Evolutionary conservation across 1,284 basidiomycete genomes (phyloP).

Genomic region (Lentinus polychrous): DNA sequence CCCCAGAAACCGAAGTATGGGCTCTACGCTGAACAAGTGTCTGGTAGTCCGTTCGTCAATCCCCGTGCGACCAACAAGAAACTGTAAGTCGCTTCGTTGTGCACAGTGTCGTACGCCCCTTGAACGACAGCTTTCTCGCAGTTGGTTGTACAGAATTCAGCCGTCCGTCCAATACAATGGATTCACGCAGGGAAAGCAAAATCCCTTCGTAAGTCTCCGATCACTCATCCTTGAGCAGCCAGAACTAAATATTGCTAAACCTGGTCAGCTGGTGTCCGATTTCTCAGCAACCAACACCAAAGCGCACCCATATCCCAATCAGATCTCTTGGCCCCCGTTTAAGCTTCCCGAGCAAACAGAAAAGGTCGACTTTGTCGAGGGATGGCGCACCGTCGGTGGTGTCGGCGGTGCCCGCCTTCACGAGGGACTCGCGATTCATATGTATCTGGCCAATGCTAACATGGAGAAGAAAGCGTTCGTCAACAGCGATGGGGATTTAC

Average conservation of each 20-base stretch:
- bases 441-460: not conserved
- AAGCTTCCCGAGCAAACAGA: not conserved
- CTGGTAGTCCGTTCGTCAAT: not conserved
- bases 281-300: slow-evolving; percentile 1
- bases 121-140: not conserved
- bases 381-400: not conserved
- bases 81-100: not conserved
- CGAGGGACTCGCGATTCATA: slow-evolving; percentile 1
- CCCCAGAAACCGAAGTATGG: slow-evolving; percentile 58
- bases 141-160: slow-evolving; percentile 4
- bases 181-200: not conserved
- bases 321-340: not conserved
- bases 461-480: slow-evolving; percentile 6
- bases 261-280: slow-evolving; percentile 1
- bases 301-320: not conserved
- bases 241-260: no score
- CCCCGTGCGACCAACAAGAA: slow-evolving; percentile 2
- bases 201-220: not conserved
- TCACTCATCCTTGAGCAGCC: not conserved
- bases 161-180: slow-evolving; percentile 3
- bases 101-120: not conserved
- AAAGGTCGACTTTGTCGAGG: slow-evolving; percentile 3
- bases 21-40: slow-evolving; percentile 43
- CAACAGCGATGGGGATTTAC: slow-evolving; percentile 3
- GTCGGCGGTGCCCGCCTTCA: not conserved